Base-by-base conservation (phyloP, 805 yeast genomes). In the Candida arabinofermentans region DNA sequence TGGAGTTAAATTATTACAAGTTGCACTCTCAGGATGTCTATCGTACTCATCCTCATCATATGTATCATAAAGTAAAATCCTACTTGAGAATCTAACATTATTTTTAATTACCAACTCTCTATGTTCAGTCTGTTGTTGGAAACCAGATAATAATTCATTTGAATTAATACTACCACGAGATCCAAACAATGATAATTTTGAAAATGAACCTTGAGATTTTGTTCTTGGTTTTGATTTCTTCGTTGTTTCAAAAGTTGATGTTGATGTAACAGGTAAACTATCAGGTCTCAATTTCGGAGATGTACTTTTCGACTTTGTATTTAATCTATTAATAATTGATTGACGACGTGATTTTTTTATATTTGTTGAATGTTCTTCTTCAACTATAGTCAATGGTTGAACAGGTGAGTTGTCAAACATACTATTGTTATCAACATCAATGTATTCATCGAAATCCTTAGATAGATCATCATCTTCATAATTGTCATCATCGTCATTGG, bases 1-100 rank as follows among this genome's bases (percentile, higher is more conserved):
- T 5, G 97, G 96, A 1, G 96, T 89, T 60, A 89, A 70, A 58
- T 83, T 88, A 62, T 90, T 88, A 65, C 97, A 91, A 2, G 97
- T 89, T 3, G 96, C 95, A 23, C 81, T 71, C 48, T 89, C 97
- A 0, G 97, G 96, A 49, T 82, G 88, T 54, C 99, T 79, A 62
- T 91, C 97, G 62, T 91, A 91, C 50, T 86, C 96, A 16, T 76
- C 81, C 27, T 81, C 81, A 44, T 82, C 75, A 61, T 84, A 88
- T 0, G 96, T 91, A 46, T 88, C 95, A 62, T 81, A 91, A 33
- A 93, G 74, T 7, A 86, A 75, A 42, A 93, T 86, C 51, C 88
- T 72, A 1, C 95, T 81, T 5, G 95, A 84, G 64, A 91, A 91
- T 37, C 77, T 65, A 57, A 55, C 67, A 44, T 36, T 42, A 14